phyloP scores from a whole-genome alignment of 2,329 filamentous ascomycete species.

The Cordyceps javanica region DNA sequence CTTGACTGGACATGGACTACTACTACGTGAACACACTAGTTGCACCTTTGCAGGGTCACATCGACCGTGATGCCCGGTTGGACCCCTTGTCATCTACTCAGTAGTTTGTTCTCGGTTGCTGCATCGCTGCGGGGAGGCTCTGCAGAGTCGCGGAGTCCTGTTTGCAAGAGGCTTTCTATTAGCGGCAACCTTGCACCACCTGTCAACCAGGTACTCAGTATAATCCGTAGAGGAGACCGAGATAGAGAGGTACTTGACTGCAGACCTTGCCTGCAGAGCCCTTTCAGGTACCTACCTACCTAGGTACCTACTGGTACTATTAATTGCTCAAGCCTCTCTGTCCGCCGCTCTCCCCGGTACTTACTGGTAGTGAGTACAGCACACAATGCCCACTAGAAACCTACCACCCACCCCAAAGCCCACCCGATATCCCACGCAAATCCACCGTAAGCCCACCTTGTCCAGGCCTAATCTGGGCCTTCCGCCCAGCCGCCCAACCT shows the following conservation, averaged over 20 bases:
- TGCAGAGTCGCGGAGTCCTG: not conserved
- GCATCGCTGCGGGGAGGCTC: not conserved
- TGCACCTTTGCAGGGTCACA: not conserved
- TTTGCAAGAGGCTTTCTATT: not conserved
- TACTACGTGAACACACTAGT: no score
- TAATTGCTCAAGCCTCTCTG: no score
- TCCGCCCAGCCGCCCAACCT: not conserved
- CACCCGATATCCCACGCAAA: not conserved
- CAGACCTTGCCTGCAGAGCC: not conserved
- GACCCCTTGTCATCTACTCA: not conserved
- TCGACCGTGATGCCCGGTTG: not conserved
- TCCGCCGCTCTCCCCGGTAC: no score
- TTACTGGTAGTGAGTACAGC: not conserved
- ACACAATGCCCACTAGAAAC: not conserved
- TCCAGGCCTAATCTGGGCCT: slow-evolving; percentile 2
- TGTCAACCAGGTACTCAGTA: no score
- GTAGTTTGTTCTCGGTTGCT: no score
- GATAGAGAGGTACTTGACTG: not conserved
- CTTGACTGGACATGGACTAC: no score
- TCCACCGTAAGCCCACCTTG: not conserved
- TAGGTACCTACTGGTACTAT: not conserved
- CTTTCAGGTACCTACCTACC: not conserved
- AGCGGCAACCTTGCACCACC: no score
- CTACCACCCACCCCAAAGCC: not conserved
- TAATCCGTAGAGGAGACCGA: no score